Evolutionary conservation across 768 basidiomycete species (phyloP).

Genomic region (Calocybe indica): DNA sequence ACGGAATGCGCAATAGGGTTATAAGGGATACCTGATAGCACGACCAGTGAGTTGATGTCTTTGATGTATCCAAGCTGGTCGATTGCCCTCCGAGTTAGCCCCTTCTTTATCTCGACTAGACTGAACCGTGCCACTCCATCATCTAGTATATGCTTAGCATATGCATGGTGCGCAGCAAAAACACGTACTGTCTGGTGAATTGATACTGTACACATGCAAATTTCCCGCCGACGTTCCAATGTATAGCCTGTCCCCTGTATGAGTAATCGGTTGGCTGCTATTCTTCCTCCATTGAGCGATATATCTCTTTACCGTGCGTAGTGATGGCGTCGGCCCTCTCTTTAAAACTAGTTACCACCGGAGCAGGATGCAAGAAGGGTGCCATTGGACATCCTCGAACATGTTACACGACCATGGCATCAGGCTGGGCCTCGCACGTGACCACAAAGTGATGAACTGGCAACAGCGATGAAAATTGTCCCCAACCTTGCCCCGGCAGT

Average conservation of each 20-base stretch:
- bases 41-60: constrained; percentile 79
- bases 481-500: too few relatives aligned
- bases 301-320: constrained; percentile 29
- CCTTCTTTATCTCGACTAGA: constrained; percentile 62
- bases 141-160: constrained; percentile 12
- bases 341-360: constrained; percentile 32
- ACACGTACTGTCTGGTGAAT: constrained; percentile 30
- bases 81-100: constrained; percentile 60
- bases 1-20: not conserved
- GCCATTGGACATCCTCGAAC: constrained; percentile 13
- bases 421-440: too few relatives aligned
- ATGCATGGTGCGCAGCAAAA: not conserved
- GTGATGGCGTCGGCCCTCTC: constrained; percentile 37
- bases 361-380: constrained; percentile 24
- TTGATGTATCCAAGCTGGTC: constrained; percentile 86
- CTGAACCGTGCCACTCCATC: constrained; percentile 27
- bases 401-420: too few relatives aligned
- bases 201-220: constrained; percentile 45
- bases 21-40: constrained; percentile 65
- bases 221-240: constrained; percentile 55
- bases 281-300: not conserved
- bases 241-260: constrained; percentile 52
- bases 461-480: too few relatives aligned
- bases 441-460: too few relatives aligned
- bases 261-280: not conserved